Evolutionary conservation across 371 early-diverging fungal genomes (phyloP).

Genomic region (Dichotomocladium elegans): DNA sequence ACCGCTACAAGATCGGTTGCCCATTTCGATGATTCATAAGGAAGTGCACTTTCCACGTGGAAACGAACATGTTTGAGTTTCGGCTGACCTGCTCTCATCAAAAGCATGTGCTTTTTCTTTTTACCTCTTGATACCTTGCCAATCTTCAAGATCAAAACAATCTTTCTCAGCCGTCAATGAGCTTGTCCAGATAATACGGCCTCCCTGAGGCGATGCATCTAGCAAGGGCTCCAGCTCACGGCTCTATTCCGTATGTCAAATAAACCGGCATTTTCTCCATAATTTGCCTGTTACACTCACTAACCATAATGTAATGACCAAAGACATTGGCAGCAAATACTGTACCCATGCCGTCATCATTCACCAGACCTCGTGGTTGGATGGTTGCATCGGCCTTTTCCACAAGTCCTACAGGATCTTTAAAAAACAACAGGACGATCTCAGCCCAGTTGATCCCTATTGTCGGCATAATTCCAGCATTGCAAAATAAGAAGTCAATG

Average conservation of each 20-base stretch:
- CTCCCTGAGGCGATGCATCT: conserved; percentile 40
- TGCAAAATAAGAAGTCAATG: conserved; percentile 72
- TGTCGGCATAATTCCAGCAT: conserved; percentile 77
- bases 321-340: conserved; percentile 83
- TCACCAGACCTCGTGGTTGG: conserved; percentile 61
- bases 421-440: conserved; percentile 44
- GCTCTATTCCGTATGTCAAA: conserved; percentile 27
- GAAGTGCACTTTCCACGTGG: conserved; percentile 34
- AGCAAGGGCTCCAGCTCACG: conserved; percentile 54
- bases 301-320: conserved; percentile 84
- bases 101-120: too few relatives aligned
- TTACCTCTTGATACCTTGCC: conserved; percentile 66
- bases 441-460: conserved; percentile 46
- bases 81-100: neutral
- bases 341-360: conserved; percentile 67
- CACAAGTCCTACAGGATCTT: conserved; percentile 57
- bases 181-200: conserved; percentile 82
- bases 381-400: conserved; percentile 63
- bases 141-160: conserved; percentile 57
- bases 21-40: conserved; percentile 83
- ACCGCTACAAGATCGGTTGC: conserved; percentile 62
- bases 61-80: too few relatives aligned
- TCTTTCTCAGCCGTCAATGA: conserved; percentile 60
- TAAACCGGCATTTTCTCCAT: neutral
- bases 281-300: neutral